These are phyloP conservation scores for Aspergillus fumigatus DNA, from an alignment of 2,329 filamentous ascomycete species.

Conservation along the genomic window DNA sequence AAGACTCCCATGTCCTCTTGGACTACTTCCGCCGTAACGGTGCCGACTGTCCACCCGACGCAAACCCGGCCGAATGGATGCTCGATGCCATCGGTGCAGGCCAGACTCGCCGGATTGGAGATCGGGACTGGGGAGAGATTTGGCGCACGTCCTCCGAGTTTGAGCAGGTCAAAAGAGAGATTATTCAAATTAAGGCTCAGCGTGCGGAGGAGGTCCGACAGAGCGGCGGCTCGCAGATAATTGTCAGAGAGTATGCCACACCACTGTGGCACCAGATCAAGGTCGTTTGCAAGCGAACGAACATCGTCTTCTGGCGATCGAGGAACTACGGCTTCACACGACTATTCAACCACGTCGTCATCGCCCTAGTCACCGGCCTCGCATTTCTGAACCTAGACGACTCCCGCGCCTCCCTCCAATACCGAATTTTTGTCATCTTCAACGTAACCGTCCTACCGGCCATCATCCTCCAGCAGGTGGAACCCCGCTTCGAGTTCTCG, in stretches of 20 bases:
- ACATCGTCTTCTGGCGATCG: conserved; percentile 76
- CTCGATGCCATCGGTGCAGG: conserved; percentile 67
- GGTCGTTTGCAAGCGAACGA: conserved; percentile 67
- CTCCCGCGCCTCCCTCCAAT: conserved; percentile 71
- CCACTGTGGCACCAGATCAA: conserved; percentile 74
- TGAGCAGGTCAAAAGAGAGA: conserved; percentile 60
- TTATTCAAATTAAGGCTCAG: conserved; percentile 61
- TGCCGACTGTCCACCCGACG: conserved; percentile 55
- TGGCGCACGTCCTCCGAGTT: conserved; percentile 72
- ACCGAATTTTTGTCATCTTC: conserved; percentile 86
- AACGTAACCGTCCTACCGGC: conserved; percentile 77
- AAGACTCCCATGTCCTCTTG: conserved; percentile 55
- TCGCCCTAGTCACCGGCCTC: conserved; percentile 73
- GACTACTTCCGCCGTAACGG: conserved; percentile 64
- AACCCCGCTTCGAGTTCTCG: conserved; percentile 76
- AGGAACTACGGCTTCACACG: conserved; percentile 87
- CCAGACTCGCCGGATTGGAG: conserved; percentile 65
- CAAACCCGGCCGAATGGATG: conserved; percentile 55
- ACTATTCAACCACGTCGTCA: conserved; percentile 76
- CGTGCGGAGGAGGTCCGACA: conserved; percentile 48
- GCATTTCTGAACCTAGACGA: conserved; percentile 74
- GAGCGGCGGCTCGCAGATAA: conserved; percentile 35
- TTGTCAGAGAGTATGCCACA: conserved; percentile 76
- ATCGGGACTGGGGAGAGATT: conserved; percentile 74
- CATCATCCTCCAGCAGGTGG: conserved; percentile 76